Percentiles rank a stretch among this genome's conserved stretches.
Evolutionary conservation across 441 rosid genomes (phyloP).

Genomic region (Arabidopsis hybrid): DNA sequence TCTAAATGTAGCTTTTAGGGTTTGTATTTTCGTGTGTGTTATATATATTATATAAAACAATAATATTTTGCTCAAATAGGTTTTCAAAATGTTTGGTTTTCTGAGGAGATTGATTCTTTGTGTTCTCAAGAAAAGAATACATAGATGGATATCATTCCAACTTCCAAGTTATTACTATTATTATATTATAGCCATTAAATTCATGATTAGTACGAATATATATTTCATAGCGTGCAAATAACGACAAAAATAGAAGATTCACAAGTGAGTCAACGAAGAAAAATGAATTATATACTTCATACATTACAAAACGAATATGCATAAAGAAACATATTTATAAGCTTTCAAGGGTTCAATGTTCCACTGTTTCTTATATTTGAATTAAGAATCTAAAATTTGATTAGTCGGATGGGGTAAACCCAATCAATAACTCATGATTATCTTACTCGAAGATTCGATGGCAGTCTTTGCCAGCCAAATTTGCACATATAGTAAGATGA

Average conservation of each 20-base stretch:
- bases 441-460: conserved; percentile 1
- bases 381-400: background rate
- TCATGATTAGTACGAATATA: background rate
- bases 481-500: background rate
- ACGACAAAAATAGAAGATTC: background rate
- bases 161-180: background rate
- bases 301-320: conserved; percentile 19
- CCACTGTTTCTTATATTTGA: background rate
- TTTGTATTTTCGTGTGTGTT: conserved; percentile 28
- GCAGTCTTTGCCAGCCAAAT: background rate
- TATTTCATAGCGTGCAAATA: conserved; percentile 5
- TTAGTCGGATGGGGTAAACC: background rate
- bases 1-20: conserved; percentile 28
- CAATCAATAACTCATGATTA: background rate
- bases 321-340: background rate
- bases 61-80: background rate
- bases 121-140: conserved; percentile 14
- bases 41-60: conserved; percentile 1
- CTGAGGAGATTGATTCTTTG: conserved; percentile 19
- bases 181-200: background rate
- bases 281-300: background rate
- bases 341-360: background rate
- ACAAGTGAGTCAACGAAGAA: too few species aligned
- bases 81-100: conserved; percentile 18
- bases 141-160: background rate